phyloP scores from a whole-genome alignment of 192 early-diverging fungal genomes.

The Geosiphon pyriformis region DNA sequence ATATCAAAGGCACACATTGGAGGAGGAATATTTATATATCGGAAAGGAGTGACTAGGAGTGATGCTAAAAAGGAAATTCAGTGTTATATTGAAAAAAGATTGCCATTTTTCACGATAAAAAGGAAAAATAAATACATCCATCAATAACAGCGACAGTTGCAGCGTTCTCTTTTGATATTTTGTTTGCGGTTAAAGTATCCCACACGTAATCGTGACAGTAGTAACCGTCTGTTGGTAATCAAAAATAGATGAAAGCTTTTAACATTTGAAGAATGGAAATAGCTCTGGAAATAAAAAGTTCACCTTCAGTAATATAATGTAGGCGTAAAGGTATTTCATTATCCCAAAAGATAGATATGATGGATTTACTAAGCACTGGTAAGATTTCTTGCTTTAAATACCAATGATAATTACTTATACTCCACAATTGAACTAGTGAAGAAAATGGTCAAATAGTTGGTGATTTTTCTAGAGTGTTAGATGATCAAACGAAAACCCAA shows the following conservation, averaged over 20 bases:
- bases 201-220: constrained; percentile 31
- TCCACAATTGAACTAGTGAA: constrained; percentile 78
- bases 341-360: constrained; percentile 74
- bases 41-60: constrained; percentile 71
- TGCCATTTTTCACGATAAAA: background rate
- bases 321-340: constrained; percentile 61
- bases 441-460: constrained; percentile 2
- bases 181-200: constrained; percentile 39
- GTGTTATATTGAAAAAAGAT: background rate
- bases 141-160: constrained; percentile 74
- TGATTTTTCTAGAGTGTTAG: no score
- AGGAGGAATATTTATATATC: constrained; percentile 83
- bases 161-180: constrained; percentile 33
- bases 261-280: background rate
- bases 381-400: constrained; percentile 87
- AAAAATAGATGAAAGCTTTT: constrained; percentile 3
- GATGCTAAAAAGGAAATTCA: constrained; percentile 31
- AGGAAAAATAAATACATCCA: constrained; percentile 39
- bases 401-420: constrained; percentile 94
- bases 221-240: constrained; percentile 32
- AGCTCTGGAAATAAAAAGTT: background rate
- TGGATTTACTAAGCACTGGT: constrained; percentile 31
- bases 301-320: constrained; percentile 51
- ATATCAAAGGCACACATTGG: constrained; percentile 71
- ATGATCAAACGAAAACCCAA: no score